Evolutionary conservation across 2,329 filamentous ascomycete species (phyloP).

Genomic region (Colletotrichum orbiculare): DNA sequence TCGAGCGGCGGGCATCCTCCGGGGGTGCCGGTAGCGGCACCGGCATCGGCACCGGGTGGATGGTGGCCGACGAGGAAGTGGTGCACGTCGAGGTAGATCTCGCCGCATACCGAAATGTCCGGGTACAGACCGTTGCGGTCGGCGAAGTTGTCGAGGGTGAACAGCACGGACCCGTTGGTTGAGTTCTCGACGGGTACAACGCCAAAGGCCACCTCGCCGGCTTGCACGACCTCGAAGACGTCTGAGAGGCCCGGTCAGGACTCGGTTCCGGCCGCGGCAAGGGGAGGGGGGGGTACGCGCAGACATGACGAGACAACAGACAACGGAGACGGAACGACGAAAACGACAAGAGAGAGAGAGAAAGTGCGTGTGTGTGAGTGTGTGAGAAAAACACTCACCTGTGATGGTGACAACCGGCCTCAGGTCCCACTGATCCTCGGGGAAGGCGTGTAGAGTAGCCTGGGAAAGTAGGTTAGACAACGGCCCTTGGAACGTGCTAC

Average conservation of each 20-base stretch:
- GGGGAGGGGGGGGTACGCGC: slow-evolving; percentile 14
- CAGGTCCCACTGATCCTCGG: slow-evolving; percentile 58
- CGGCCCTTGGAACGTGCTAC: slow-evolving; percentile 3
- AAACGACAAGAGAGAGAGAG: too few relatives aligned
- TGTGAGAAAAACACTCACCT: slow-evolving; percentile 45
- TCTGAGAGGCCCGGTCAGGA: slow-evolving; percentile 57
- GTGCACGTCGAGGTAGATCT: slow-evolving; percentile 87
- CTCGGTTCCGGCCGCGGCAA: neutral
- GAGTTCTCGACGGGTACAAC: slow-evolving; percentile 97
- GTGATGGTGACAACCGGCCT: slow-evolving; percentile 64
- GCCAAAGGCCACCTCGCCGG: slow-evolving; percentile 72
- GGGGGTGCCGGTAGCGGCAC: too few relatives aligned
- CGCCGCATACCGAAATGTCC: slow-evolving; percentile 81
- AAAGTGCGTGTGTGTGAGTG: too few relatives aligned
- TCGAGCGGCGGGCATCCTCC: slow-evolving; percentile 37
- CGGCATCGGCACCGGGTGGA: slow-evolving; percentile 21
- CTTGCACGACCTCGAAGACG: slow-evolving; percentile 83
- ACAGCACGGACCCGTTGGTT: slow-evolving; percentile 90
- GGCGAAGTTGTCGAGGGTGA: slow-evolving; percentile 89
- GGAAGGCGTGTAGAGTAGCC: slow-evolving; percentile 61
- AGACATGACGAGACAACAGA: slow-evolving; percentile 1
- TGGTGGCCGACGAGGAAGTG: slow-evolving; percentile 81
- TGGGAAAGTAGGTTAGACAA: slow-evolving; percentile 43
- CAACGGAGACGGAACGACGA: neutral
- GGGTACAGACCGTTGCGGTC: slow-evolving; percentile 74